Conservation (phyloP, 169 alveolate genomes). For the Eimeria necatrix region DNA sequence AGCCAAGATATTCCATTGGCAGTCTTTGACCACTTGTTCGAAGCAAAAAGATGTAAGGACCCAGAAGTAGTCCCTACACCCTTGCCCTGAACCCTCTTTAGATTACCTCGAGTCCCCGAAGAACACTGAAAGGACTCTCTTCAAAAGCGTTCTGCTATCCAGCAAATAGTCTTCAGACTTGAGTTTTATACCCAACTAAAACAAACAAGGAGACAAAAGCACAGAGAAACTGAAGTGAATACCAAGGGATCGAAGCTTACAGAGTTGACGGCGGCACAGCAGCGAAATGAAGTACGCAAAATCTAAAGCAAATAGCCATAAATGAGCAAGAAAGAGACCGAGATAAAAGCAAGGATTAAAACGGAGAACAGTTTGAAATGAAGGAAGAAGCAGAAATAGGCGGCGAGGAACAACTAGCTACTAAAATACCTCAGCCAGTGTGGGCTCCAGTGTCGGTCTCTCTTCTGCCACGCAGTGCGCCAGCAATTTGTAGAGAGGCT, state of each 20-base stretch:
- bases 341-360: not conserved
- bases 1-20: not conserved
- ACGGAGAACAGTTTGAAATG: not conserved
- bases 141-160: slow-evolving; percentile 91
- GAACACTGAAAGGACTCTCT: slow-evolving; percentile 87
- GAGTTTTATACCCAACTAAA: slow-evolving; percentile 88
- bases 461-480: slow-evolving; percentile 97
- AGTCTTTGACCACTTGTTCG: not conserved
- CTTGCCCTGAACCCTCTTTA: too few species aligned
- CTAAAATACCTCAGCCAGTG: slow-evolving; percentile 87
- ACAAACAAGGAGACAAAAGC: not conserved
- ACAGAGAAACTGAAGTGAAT: slow-evolving; percentile 53
- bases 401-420: not conserved
- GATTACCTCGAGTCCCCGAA: slow-evolving; percentile 88
- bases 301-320: not conserved
- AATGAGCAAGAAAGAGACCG: not conserved
- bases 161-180: slow-evolving; percentile 89
- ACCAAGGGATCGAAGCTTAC: not conserved
- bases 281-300: not conserved
- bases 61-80: not conserved
- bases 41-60: not conserved
- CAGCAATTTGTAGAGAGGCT: slow-evolving; percentile 98
- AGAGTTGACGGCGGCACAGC: not conserved
- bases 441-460: slow-evolving; percentile 94
- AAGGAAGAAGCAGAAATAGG: not conserved